Evolutionary conservation across 331 rosid species (phyloP), one percentile per base, ranked within the genome.

Genomic region (Ulmus americana): DNA sequence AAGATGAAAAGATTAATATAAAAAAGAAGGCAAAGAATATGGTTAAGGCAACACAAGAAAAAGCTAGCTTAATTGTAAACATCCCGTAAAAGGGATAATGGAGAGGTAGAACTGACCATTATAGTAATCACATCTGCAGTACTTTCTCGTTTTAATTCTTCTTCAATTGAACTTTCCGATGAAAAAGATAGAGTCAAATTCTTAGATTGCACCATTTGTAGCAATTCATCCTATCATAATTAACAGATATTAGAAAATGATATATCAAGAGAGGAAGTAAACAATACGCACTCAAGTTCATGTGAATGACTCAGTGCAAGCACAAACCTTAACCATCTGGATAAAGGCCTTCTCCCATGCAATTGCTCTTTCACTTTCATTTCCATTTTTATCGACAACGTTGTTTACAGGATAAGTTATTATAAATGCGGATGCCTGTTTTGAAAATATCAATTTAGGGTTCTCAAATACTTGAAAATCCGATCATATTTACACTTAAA

Each of bases 101-200:
- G 52, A 72, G 65, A 52, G 42, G 56, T 74, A 47, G 55, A 46
- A 61, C 83, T 71, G 74, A 90, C 99, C 87, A 90, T 43, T 69
- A 94, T 94, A 10, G 99, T 94, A 70, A 94, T 90, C 67, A 83
- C 95, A 75, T 94, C 99, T 45, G 97, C 90, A 43, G 95, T 83
- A 76, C 99, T 94, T 76, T 94, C 99, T 81, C 97, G 79, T 82
- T 94, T 87, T 69, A 94, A 79, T 74, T 94, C 99, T 82, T 90
- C 97, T 80, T 94, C 97, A 56, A 94, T 68, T 56, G 99, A 94
- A 82, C 97, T 90, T 84, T 94, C 99, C 62, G 99, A 90, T 51
- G 99, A 94, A 81, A 94, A 94, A 18, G 99, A 77, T 66, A 94
- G 88, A 3, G 97, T 85, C 76, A 94, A 83, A 72, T 94, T 90